Evolutionary conservation across 2,329 filamentous ascomycete species (phyloP).

Genomic region (Venturia oleaginea): DNA sequence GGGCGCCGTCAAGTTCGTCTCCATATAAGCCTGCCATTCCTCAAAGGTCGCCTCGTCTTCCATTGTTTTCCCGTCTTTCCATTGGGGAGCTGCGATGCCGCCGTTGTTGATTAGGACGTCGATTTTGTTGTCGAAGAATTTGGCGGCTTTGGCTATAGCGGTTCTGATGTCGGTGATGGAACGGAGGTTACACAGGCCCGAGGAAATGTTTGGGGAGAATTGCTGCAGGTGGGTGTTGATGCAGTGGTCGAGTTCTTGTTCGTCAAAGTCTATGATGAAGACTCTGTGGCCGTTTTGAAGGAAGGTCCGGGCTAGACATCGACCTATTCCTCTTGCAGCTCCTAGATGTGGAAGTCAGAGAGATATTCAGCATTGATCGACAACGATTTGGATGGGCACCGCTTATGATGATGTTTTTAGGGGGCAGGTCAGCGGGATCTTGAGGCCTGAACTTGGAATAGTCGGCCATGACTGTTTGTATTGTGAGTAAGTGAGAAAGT

Average conservation of each 20-base stretch:
- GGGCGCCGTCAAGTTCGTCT: conserved; percentile 39
- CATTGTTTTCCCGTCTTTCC: conserved; percentile 39
- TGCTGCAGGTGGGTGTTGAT: conserved; percentile 26
- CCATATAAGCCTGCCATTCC: conserved; percentile 38
- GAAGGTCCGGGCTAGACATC: conserved; percentile 36
- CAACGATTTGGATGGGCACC: conserved; percentile 19
- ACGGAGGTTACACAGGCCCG: conserved; percentile 36
- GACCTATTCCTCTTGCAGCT: conserved; percentile 40
- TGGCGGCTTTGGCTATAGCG: conserved; percentile 32
- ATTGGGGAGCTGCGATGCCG: conserved; percentile 30
- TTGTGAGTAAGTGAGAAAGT: not conserved
- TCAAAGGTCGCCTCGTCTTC: conserved; percentile 33
- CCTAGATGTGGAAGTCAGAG: not conserved
- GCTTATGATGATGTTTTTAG: conserved; percentile 29
- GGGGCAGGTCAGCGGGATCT: not conserved
- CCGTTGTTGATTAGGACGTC: conserved; percentile 32
- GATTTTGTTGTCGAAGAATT: conserved; percentile 33
- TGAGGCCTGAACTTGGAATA: conserved; percentile 2
- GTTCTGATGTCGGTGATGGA: conserved; percentile 32
- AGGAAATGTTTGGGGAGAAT: conserved; percentile 25
- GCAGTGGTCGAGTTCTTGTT: conserved; percentile 28
- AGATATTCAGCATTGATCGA: not conserved
- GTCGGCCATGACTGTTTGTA: conserved; percentile 8
- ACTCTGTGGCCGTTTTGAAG: conserved; percentile 32
- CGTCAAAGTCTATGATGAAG: conserved; percentile 29